Percentiles rank a stretch among this genome's conserved stretches.
phyloP scores from a whole-genome alignment of 75 land plant genomes.

The Pseudotsuga menziesii region DNA sequence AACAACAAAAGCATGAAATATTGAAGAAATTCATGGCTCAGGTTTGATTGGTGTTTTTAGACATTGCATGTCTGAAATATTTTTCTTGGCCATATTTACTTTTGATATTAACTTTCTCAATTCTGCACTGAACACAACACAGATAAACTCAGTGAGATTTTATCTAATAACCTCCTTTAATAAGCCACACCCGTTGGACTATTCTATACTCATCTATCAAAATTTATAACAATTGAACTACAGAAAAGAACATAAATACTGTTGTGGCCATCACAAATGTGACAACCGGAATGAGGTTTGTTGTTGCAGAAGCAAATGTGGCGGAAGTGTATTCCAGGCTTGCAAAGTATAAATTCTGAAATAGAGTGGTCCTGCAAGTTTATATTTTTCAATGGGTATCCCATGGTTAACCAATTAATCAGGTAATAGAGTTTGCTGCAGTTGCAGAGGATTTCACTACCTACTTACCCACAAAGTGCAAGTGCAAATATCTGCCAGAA shows the following conservation, averaged over 20 bases:
- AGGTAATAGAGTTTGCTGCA: too few species aligned
- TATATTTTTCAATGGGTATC: too few species aligned
- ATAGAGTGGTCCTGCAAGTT: slow-evolving; percentile 15
- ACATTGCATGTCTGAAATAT: not conserved
- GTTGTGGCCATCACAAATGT: slow-evolving; percentile 48
- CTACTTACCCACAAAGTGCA: not conserved
- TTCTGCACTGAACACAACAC: too few species aligned
- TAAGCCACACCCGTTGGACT: too few species aligned
- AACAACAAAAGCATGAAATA: slow-evolving; percentile 81
- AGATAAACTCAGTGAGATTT: too few species aligned
- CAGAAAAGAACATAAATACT: slow-evolving; percentile 12
- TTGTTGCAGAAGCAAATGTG: slow-evolving; percentile 46
- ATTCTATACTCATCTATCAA: too few species aligned
- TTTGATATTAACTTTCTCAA: not conserved
- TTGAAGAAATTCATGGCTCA: slow-evolving; percentile 90
- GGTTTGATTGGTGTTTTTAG: slow-evolving; percentile 24
- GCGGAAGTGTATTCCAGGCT: slow-evolving; percentile 42
- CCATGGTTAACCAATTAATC: too few species aligned
- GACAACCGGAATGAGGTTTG: slow-evolving; percentile 51
- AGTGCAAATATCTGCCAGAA: slow-evolving; percentile 4
- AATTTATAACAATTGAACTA: too few species aligned
- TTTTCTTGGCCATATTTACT: not conserved
- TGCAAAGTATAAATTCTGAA: slow-evolving; percentile 25
- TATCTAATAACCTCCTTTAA: too few species aligned
- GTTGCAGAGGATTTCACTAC: too few species aligned